Percentiles rank a stretch among this genome's conserved stretches.
Evolutionary conservation across 257 asterid genomes (phyloP).

Genomic region (Fraxinus cuspidata): DNA sequence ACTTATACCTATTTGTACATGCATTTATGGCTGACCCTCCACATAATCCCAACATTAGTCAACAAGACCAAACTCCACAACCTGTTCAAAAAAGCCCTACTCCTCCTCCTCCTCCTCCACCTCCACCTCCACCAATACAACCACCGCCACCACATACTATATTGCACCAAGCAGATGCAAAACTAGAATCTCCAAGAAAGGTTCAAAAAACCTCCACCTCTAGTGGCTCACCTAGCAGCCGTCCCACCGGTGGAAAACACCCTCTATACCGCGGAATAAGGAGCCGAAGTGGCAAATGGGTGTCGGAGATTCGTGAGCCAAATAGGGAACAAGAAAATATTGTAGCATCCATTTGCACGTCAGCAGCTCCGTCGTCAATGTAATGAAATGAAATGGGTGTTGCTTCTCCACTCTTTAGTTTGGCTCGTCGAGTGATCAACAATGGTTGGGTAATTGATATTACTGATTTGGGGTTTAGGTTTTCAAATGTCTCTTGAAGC

Average conservation of each 20-base stretch:
- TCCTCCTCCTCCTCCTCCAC: constrained; percentile 2
- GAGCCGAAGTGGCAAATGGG: constrained; percentile 57
- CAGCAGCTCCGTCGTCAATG: too few relatives aligned
- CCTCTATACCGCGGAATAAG: constrained; percentile 43
- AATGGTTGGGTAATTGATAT: too few relatives aligned
- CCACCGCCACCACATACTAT: not conserved
- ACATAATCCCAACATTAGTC: constrained; percentile 15
- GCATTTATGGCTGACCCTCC: constrained; percentile 43
- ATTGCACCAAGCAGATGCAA: not conserved
- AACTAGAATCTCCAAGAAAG: constrained; percentile 19
- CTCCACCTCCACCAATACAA: not conserved
- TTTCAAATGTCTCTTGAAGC: too few relatives aligned
- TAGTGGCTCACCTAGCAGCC: constrained; percentile 18
- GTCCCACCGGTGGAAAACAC: constrained; percentile 36
- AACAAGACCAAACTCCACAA: constrained; percentile 17
- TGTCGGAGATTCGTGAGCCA: constrained; percentile 54
- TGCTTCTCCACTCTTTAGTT: too few relatives aligned
- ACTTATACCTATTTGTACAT: not conserved
- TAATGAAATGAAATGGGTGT: too few relatives aligned
- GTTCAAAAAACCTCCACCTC: constrained; percentile 26
- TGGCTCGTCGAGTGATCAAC: too few relatives aligned
- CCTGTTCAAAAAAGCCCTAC: constrained; percentile 12
- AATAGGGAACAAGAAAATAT: not conserved
- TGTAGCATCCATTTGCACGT: too few relatives aligned
- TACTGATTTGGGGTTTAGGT: too few relatives aligned